Base-by-base conservation (phyloP, 2,329 filamentous ascomycete species). In the Arthrobotrys sphaeroides region DNA sequence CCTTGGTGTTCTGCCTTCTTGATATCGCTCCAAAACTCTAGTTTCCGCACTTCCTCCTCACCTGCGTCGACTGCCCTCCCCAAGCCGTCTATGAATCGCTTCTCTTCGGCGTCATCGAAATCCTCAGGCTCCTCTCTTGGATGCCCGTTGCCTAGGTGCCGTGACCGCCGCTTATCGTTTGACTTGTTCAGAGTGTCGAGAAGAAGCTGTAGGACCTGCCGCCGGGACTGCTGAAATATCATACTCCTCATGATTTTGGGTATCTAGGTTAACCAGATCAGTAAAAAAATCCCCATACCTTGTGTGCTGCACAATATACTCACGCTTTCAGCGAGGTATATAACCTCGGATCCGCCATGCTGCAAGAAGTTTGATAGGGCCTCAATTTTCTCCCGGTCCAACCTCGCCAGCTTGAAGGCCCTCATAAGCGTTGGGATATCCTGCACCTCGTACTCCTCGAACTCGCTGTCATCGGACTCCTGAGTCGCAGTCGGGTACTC, bases 381-480 rank as follows among this genome's bases (percentile, higher is more conserved):
- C 76, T 94, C 90, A 72, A 96, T 89, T 84, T 95, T 98, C 84
- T 98, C 94, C 33, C 95, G 88, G 81, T 99, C 95, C 78, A 99
- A 92, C 5, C 89, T 87, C 4, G 91, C 88, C 40, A 84, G 84
- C 77, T 89, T 90, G 65, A 99, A 82, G 1, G 88, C 87, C 20
- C 83, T 84, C 84, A 96, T 86, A 24, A 99, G 84, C 2, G 88
- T 88, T 2, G 89, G 87, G 16, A 93, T 87, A 79, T 92, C 87
- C 18, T 84, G 83, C 28, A 90, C 87, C 28, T 86, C 84, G 59
- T 90, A 86, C 53, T 90, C 88, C 67, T 88, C 87, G 0, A 86
- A 83, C 16, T 84, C 83, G 51, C 73, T 76, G 38, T 76, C 73
- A 5, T 87, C 84, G 0, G 83, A 82, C 55, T 78, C 77, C 18